These are phyloP conservation scores for Penicillium antarcticum DNA, from an alignment of 495 filamentous ascomycete species.

Conservation along the genomic window DNA sequence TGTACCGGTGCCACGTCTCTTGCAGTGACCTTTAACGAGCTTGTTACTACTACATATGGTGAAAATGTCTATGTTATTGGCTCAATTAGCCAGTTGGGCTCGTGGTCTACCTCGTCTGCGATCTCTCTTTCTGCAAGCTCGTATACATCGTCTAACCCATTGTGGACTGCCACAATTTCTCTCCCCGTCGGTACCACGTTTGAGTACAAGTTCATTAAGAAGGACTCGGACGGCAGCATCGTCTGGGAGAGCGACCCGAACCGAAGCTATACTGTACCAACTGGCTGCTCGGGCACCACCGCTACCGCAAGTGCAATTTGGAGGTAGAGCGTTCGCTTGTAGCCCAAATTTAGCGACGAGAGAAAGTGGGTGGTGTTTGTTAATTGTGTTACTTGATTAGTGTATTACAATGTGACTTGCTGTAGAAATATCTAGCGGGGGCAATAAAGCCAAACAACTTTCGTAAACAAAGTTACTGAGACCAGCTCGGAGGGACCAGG, in stretches of 20 bases:
- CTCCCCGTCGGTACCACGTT: conserved; percentile 49
- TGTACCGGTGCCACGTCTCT: conserved; percentile 3
- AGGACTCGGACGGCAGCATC: conserved; percentile 47
- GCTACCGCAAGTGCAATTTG: conserved; percentile 11
- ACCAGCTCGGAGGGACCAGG: too few relatives aligned
- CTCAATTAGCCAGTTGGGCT: conserved; percentile 47
- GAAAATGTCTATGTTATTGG: conserved; percentile 48
- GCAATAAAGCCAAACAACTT: too few relatives aligned
- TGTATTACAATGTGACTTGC: too few relatives aligned
- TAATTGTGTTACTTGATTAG: too few relatives aligned
- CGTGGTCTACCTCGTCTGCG: conserved; percentile 47
- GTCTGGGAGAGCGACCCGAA: conserved; percentile 64
- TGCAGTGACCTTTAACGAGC: conserved; percentile 1
- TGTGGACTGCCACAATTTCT: conserved; percentile 50
- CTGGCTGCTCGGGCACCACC: conserved; percentile 26
- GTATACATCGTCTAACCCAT: conserved; percentile 50
- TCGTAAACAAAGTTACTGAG: too few relatives aligned
- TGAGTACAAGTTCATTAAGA: conserved; percentile 65
- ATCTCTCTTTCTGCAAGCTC: conserved; percentile 45
- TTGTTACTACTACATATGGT: conserved; percentile 2
- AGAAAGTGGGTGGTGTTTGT: too few relatives aligned
- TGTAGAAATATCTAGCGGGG: too few relatives aligned
- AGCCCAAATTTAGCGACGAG: too few relatives aligned
- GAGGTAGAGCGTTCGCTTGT: neutral
- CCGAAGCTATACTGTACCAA: conserved; percentile 47